These are phyloP conservation scores for Sporobolus alterniflorus DNA, from an alignment of 202 grass and related monocot species.

Conservation along the genomic window DNA sequence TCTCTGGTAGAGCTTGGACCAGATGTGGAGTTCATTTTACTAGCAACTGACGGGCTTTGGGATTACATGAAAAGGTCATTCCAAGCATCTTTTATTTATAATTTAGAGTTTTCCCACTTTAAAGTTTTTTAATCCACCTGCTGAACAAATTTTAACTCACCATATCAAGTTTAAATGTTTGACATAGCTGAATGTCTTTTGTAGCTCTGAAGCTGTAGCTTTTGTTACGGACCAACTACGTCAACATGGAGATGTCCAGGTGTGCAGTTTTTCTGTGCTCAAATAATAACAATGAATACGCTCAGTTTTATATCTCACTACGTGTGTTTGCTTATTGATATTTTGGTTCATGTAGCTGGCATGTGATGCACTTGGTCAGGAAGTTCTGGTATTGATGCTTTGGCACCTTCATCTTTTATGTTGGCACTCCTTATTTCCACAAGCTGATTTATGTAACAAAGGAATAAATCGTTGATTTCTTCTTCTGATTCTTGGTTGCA, in stretches of 20 bases:
- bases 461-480: neutral
- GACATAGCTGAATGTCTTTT: slow-evolving; percentile 46
- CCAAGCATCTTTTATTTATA: slow-evolving; percentile 7
- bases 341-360: slow-evolving; percentile 63
- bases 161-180: slow-evolving; percentile 19
- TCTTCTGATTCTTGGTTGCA: slow-evolving; percentile 47
- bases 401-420: slow-evolving; percentile 30
- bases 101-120: neutral
- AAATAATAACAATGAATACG: slow-evolving; percentile 3
- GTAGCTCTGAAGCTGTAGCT: slow-evolving; percentile 72
- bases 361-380: slow-evolving; percentile 76
- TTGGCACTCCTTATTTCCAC: neutral
- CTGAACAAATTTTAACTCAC: neutral
- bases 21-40: slow-evolving; percentile 82
- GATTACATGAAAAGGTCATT: slow-evolving; percentile 93
- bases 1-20: slow-evolving; percentile 79
- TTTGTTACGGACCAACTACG: slow-evolving; percentile 91
- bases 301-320: neutral
- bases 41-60: slow-evolving; percentile 96
- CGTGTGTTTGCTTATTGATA: slow-evolving; percentile 30
- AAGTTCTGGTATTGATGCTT: slow-evolving; percentile 66
- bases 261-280: slow-evolving; percentile 26
- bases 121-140: neutral
- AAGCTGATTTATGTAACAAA: neutral
- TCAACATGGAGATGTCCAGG: slow-evolving; percentile 94